Percentiles rank a stretch among this genome's conserved stretches.
Conservation (phyloP, 75 land plant species). For the Pinus taeda region DNA sequence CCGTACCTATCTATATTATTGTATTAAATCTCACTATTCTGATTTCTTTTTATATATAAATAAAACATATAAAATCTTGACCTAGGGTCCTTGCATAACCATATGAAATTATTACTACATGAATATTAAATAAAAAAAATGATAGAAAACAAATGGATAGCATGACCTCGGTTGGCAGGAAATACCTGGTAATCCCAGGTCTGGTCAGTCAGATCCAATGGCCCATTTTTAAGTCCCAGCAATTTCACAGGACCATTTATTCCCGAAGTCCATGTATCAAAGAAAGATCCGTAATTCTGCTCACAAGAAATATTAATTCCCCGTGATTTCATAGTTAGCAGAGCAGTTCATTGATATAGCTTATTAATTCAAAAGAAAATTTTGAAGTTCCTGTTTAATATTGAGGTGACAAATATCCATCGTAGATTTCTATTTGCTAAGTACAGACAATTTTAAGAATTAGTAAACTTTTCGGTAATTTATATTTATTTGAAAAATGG, state of each 20-base stretch:
- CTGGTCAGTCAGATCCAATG: background rate
- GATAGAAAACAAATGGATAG: background rate
- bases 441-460: no score
- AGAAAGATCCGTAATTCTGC: conserved; percentile 7
- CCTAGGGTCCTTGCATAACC: no score
- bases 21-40: no score
- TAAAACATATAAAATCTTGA: no score
- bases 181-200: conserved; percentile 8
- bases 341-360: background rate
- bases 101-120: no score
- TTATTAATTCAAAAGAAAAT: background rate
- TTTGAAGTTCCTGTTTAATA: background rate
- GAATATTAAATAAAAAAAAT: no score
- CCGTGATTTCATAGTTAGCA: background rate
- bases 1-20: no score
- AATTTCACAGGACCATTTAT: conserved; percentile 1
- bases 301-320: background rate
- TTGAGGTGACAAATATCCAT: background rate
- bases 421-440: background rate
- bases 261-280: conserved; percentile 2
- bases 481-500: no score
- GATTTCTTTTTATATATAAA: no score
- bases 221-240: conserved; percentile 1
- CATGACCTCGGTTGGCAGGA: background rate
- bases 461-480: no score